Base-by-base conservation (phyloP, 2,329 filamentous ascomycete species). In the Cucurbitaria berberidis region DNA sequence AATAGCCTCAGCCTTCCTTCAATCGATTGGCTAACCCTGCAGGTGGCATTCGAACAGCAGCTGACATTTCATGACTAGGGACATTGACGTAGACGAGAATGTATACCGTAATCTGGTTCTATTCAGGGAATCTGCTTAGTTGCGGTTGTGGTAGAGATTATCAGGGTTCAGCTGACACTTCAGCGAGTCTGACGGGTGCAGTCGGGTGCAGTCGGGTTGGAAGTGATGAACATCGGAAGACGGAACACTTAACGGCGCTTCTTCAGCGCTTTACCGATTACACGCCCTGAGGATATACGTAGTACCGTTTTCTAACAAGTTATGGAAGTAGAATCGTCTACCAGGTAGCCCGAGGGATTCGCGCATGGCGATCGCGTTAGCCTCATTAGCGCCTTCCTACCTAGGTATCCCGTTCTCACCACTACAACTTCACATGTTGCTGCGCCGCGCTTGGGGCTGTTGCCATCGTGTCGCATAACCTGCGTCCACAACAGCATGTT, bases 321-420 rank as follows among this genome's bases (percentile, higher is more conserved):
- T 34, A n/a, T 26, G 24, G 9, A 9, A 26, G 24, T 26, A 5
- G 24, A 5, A 26, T 5, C 24, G 9, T 9, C 9, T 26, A 5
- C 5, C 5, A 26, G 24, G 24, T 26, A 5, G 24, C 5, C 24
- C 24, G 9, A 26, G n/a, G n/a, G 24, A 26, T 26, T 26, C 24
- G 24, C 24, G 24, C 24, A 5, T 26, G 9, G 24, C 24, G 24
- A 26, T 26, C 24, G 5, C 24, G 24, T 26, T 26, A 26, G 5
- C 9, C 24, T 26, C 5, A 5, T 26, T 26, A 26, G 24, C 24
- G 24, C 9, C 4, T n/a, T 63, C 59, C 22, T 29, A 39, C n/a
- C n/a, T n/a, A n/a, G n/a, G n/a, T n/a, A n/a, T n/a, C n/a, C n/a
- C n/a, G n/a, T n/a, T n/a, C n/a, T n/a, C n/a, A n/a, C n/a, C n/a